Conservation (phyloP, 106 monocot species). For the Dioscorea zingiberensis region DNA sequence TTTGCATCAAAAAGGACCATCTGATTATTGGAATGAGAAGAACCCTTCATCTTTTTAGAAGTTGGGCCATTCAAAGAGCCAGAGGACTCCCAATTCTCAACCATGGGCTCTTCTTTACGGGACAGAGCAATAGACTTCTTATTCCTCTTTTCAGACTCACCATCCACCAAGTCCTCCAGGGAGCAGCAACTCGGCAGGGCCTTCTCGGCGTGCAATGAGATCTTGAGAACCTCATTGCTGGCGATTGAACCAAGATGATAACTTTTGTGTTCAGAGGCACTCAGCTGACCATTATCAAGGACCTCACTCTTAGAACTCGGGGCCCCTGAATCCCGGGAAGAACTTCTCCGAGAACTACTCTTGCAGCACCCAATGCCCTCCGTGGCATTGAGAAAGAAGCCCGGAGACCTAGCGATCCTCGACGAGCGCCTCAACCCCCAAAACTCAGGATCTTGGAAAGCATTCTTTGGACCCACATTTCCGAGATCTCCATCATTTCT, state of each 20-base stretch:
- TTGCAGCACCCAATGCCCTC: not conserved
- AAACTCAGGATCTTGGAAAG: too few species aligned
- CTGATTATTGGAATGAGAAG: too few species aligned
- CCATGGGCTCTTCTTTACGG: too few species aligned
- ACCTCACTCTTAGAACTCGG: not conserved
- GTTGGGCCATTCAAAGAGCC: too few species aligned
- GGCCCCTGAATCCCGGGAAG: not conserved
- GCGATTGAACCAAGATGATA: not conserved
- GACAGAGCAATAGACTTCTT: too few species aligned
- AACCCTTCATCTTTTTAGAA: too few species aligned
- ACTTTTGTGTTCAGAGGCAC: not conserved
- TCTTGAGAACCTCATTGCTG: not conserved
- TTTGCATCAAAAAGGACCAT: too few species aligned
- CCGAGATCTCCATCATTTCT: too few species aligned
- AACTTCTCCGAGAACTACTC: not conserved
- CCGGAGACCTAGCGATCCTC: too few species aligned
- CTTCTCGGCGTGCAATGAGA: not conserved
- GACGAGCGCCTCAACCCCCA: not conserved
- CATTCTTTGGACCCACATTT: too few species aligned
- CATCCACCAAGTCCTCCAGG: not conserved
- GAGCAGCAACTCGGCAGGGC: not conserved
- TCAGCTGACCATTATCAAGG: not conserved
- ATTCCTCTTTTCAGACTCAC: not conserved
- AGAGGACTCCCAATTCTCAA: too few species aligned
- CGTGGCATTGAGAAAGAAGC: not conserved